Percentiles rank a stretch among this genome's conserved stretches.
Evolutionary conservation across 2,329 filamentous ascomycete species (phyloP).

Genomic region (Elsinoe australis): DNA sequence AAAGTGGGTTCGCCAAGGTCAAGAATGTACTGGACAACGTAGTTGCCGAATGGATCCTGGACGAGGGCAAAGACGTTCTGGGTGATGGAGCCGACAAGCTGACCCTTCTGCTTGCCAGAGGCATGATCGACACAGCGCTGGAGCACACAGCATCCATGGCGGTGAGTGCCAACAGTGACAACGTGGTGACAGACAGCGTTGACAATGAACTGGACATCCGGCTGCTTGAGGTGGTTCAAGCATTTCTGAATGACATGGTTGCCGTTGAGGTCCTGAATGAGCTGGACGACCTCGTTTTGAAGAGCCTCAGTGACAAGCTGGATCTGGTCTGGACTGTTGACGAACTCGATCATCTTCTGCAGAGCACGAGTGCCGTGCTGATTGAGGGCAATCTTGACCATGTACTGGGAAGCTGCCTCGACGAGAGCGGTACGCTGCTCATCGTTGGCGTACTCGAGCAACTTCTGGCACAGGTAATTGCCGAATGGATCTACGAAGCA

Average conservation of each 20-base stretch:
- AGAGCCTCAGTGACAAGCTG: constrained; percentile 81
- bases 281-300: constrained; percentile 73
- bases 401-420: constrained; percentile 75
- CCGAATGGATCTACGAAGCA: constrained; percentile 70
- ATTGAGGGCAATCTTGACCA: constrained; percentile 90
- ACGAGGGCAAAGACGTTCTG: constrained; percentile 80
- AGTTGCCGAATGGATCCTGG: constrained; percentile 96
- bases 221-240: constrained; percentile 79
- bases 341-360: constrained; percentile 99
- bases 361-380: constrained; percentile 93
- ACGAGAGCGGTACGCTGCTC: constrained; percentile 91
- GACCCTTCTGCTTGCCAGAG: constrained; percentile 77
- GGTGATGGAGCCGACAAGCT: constrained; percentile 81
- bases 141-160: constrained; percentile 94
- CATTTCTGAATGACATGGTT: constrained; percentile 99
- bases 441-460: constrained; percentile 90
- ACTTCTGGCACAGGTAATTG: constrained; percentile 98
- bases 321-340: constrained; percentile 77
- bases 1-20: constrained; percentile 82
- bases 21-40: constrained; percentile 95
- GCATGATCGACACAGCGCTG: constrained; percentile 98
- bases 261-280: constrained; percentile 95
- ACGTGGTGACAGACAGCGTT: constrained; percentile 83
- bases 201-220: constrained; percentile 93
- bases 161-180: constrained; percentile 87